These are phyloP conservation scores for Arachnopeziza araneosa DNA, from an alignment of 2,329 filamentous ascomycete genomes.

Conservation along the genomic window DNA sequence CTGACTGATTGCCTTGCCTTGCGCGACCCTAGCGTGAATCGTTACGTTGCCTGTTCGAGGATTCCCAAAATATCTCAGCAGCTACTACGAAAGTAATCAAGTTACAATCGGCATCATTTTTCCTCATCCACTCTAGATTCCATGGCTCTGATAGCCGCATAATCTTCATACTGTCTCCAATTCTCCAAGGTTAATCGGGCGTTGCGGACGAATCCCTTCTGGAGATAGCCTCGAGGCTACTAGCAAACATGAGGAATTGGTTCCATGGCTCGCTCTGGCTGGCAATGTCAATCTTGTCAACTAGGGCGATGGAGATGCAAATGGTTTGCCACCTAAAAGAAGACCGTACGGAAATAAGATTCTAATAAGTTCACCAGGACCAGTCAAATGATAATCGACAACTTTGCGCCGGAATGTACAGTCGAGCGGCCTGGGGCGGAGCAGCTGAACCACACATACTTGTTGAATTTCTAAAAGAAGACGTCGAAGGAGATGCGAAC, in stretches of 20 bases:
- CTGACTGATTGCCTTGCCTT: not conserved
- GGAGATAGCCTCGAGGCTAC: conserved; percentile 24
- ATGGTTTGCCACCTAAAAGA: conserved; percentile 40
- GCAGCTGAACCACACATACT: conserved; percentile 83
- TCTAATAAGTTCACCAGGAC: conserved; percentile 47
- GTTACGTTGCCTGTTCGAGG: conserved; percentile 17
- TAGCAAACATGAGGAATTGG: conserved; percentile 49
- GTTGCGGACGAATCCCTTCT: not conserved
- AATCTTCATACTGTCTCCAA: not conserved
- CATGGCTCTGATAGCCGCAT: not conserved
- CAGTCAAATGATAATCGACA: conserved; percentile 72
- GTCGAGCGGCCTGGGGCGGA: conserved; percentile 81
- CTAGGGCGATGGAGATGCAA: conserved; percentile 50
- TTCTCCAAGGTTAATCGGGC: not conserved
- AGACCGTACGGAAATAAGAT: not conserved
- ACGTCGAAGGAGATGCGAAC: conserved; percentile 56
- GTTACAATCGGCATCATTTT: not conserved
- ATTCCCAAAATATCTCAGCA: conserved; percentile 1
- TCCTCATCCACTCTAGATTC: not conserved
- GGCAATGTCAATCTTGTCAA: conserved; percentile 49
- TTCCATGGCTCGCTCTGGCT: conserved; percentile 44
- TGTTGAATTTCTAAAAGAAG: conserved; percentile 66
- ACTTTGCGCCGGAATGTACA: conserved; percentile 90
- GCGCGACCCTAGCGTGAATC: not conserved
- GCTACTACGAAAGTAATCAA: not conserved